A percentile compares a stretch with the other conserved stretches of the same genome.
These are phyloP conservation scores for Linderniella brevidens DNA, from an alignment of 257 asterid genomes.

Conservation along the genomic window DNA sequence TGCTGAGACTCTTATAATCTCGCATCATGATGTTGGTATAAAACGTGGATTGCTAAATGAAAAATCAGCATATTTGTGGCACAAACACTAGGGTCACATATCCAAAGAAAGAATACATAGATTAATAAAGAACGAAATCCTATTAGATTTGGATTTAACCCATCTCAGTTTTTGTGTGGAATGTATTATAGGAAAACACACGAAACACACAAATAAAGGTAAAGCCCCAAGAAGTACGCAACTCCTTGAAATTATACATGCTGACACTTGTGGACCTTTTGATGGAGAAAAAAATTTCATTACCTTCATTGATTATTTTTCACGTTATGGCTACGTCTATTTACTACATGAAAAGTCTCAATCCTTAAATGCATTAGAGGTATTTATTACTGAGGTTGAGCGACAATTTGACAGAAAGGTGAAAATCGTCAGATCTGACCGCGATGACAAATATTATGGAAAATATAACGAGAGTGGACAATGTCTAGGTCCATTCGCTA, in stretches of 20 bases:
- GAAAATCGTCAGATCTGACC: not conserved
- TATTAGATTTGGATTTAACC: not conserved
- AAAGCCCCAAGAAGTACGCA: constrained; percentile 4
- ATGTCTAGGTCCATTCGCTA: constrained; percentile 6
- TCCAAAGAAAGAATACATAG: not conserved
- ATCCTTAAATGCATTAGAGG: not conserved
- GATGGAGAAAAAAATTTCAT: not conserved
- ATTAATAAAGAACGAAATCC: too few relatives aligned
- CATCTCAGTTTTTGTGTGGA: not conserved
- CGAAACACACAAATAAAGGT: constrained; percentile 6
- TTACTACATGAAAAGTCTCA: not conserved
- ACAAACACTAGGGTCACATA: not conserved
- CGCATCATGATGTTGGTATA: not conserved
- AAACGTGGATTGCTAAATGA: not conserved
- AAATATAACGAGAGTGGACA: constrained; percentile 2
- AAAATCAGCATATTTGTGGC: not conserved
- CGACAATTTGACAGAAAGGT: constrained; percentile 1
- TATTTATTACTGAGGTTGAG: constrained; percentile 1
- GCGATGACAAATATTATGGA: not conserved
- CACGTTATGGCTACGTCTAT: not conserved
- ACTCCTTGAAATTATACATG: constrained; percentile 1
- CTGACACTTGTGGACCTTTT: constrained; percentile 1
- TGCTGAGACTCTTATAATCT: not conserved
- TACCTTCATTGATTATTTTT: constrained; percentile 3
- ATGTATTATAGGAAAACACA: constrained; percentile 1